Evolutionary conservation across 768 basidiomycete genomes (phyloP).

Genomic region (Udeniomyces megalosporus): DNA sequence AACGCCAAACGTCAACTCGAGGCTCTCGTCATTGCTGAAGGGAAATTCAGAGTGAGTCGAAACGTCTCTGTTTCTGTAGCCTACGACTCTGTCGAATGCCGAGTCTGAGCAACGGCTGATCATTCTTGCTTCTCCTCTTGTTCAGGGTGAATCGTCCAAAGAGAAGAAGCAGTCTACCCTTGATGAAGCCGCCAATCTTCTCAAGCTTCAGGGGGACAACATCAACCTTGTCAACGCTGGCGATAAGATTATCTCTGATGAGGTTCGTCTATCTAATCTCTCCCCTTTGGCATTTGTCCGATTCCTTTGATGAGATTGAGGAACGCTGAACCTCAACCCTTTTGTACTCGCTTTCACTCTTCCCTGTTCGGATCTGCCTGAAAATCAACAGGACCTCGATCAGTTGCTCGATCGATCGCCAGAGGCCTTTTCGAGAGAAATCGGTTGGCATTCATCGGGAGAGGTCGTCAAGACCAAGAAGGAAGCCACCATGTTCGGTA

Average conservation of each 20-base stretch:
- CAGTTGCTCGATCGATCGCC: conserved; percentile 40
- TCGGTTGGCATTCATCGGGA: conserved; percentile 26
- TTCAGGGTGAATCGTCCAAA: conserved; percentile 4
- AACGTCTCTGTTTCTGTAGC: no score
- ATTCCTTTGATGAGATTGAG: not conserved
- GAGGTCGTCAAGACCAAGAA: conserved; percentile 10
- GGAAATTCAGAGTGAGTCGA: conserved; percentile 18
- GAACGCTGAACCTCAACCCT: not conserved
- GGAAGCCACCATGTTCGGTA: conserved; percentile 27
- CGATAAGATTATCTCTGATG: conserved; percentile 44
- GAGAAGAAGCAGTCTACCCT: conserved; percentile 30
- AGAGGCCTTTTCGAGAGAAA: conserved; percentile 14
- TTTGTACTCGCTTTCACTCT: not conserved
- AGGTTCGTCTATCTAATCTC: not conserved
- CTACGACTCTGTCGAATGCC: no score
- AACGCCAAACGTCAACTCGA: conserved; percentile 57
- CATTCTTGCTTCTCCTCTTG: conserved; percentile 22
- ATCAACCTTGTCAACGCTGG: conserved; percentile 70
- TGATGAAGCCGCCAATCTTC: conserved; percentile 63
- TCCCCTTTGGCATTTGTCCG: no score
- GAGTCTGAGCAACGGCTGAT: conserved; percentile 36
- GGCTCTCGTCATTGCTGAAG: conserved; percentile 80
- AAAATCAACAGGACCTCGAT: conserved; percentile 60
- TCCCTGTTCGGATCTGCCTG: not conserved
- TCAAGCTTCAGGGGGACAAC: conserved; percentile 71